Evolutionary conservation across 768 basidiomycete genomes (phyloP).

Genomic region (Dentipellis sp.): DNA sequence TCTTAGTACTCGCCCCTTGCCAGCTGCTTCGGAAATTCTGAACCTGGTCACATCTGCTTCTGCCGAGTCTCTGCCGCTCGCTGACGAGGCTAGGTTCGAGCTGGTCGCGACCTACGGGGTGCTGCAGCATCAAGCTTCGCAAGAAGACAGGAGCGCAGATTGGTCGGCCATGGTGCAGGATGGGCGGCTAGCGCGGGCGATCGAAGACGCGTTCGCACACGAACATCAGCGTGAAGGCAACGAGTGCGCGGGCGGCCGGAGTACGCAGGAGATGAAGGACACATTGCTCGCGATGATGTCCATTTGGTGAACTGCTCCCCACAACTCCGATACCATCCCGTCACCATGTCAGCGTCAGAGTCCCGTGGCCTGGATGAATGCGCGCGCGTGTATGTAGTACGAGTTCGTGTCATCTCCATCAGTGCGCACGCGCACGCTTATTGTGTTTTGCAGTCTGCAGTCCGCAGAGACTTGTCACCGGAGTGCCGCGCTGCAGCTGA

Average conservation of each 20-base stretch:
- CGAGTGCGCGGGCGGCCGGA: too few species aligned
- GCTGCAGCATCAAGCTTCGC: slow-evolving; percentile 14
- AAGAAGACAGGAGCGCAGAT: slow-evolving; percentile 6
- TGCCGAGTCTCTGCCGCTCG: neutral
- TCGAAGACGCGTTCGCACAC: slow-evolving; percentile 5
- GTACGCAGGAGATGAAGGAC: neutral
- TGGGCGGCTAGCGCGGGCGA: slow-evolving; percentile 8
- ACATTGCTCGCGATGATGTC: slow-evolving; percentile 7
- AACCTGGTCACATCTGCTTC: slow-evolving; percentile 7
- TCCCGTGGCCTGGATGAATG: too few species aligned
- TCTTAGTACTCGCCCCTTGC: neutral
- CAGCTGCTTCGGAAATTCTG: slow-evolving; percentile 12
- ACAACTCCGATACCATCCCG: too few species aligned
- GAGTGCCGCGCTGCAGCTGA: too few species aligned
- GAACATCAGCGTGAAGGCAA: neutral
- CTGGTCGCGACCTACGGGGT: slow-evolving; percentile 19
- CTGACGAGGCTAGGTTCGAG: slow-evolving; percentile 15
- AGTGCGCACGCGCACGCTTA: too few species aligned
- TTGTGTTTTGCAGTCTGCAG: too few species aligned
- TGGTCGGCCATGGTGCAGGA: slow-evolving; percentile 12
- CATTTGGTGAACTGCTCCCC: slow-evolving; percentile 1
- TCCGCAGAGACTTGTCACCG: too few species aligned
- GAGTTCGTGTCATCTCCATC: too few species aligned
- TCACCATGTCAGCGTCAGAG: too few species aligned
- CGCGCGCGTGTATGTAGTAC: too few species aligned